Base-by-base conservation (phyloP, 1,139 yeast species). In the Saccharomyces hybrid region DNA sequence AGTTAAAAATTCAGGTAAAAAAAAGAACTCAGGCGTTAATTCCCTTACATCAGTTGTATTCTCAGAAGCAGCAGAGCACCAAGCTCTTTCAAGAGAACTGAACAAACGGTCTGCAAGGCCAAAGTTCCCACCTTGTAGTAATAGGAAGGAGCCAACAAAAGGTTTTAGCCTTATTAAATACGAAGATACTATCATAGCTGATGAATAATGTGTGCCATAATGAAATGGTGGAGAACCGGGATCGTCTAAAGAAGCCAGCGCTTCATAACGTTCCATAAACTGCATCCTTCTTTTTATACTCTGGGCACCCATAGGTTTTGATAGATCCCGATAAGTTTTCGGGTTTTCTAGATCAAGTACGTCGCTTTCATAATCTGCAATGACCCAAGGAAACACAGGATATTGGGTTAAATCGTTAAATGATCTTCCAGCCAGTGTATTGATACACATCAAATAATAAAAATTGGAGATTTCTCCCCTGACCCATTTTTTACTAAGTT, bases 261-360 rank as follows among this genome's bases (percentile, higher is more conserved):
- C 90, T 41, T 83, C 84, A 61, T 76, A 88, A 52, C 96, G 71
- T 55, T 87, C 93, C 51, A 73, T 71, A 62, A 88, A 88, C 62
- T 82, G 82, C 0, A 65, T 60, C 1, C 83, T 87, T 55, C 96
- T 75, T 1, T 73, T 74, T 3, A 70, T 67, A 0, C 81, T 74
- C 68, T 88, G 97, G 0, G 90, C 95, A 1, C 97, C 97, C 96
- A 88, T 88, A 2, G 96, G 96, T 62, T 86, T 87, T 0, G 88
- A 78, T 38, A 88, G 73, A 65, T 88, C 95, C 59, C 97, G 74
- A 64, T 79, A 88, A 0, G 84, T 73, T 13, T 73, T 72, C 0
- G 88, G 83, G 60, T 86, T 73, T 3, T 73, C 68, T 38, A 88
- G 72, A 66, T 88, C 90, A 19, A 88, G 71, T 5, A 70, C 76